phyloP scores from a whole-genome alignment of 345 rosid genomes.

The Triadica sebifera region DNA sequence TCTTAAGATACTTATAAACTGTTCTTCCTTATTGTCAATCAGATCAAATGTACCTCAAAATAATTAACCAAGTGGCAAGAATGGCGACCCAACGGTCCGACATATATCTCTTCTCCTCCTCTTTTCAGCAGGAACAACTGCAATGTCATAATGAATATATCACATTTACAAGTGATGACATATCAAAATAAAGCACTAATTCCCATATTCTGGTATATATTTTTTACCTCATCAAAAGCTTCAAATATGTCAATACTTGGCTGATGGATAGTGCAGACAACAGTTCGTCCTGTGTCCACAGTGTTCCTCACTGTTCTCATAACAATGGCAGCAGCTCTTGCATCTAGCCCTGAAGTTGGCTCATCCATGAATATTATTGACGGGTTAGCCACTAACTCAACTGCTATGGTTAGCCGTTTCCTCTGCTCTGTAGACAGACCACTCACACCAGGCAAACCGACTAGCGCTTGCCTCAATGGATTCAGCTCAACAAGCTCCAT shows the following conservation, averaged over 20 bases:
- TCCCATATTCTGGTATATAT: not conserved
- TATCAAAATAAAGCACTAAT: not conserved
- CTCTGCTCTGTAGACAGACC: constrained; percentile 85
- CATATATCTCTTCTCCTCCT: constrained; percentile 81
- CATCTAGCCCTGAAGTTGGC: constrained; percentile 95
- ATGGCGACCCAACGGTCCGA: constrained; percentile 69
- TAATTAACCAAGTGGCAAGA: constrained; percentile 61
- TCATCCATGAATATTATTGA: constrained; percentile 94
- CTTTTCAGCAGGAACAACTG: constrained; percentile 68
- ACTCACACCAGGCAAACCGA: constrained; percentile 75
- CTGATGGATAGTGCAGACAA: constrained; percentile 91
- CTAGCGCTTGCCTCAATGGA: constrained; percentile 51
- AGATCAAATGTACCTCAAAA: constrained; percentile 48
- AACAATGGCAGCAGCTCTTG: constrained; percentile 93
- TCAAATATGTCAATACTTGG: constrained; percentile 93
- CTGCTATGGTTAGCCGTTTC: constrained; percentile 81
- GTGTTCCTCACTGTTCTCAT: constrained; percentile 93
- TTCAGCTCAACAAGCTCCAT: constrained; percentile 82
- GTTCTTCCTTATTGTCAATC: not conserved
- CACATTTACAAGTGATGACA: not conserved
- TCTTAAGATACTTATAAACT: not conserved
- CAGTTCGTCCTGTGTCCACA: constrained; percentile 87
- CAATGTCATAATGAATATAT: constrained; percentile 1
- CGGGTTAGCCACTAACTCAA: constrained; percentile 87
- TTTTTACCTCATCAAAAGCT: constrained; percentile 81